Evolutionary conservation across 768 basidiomycete genomes (phyloP).

Genomic region (Agrocybe praecox): DNA sequence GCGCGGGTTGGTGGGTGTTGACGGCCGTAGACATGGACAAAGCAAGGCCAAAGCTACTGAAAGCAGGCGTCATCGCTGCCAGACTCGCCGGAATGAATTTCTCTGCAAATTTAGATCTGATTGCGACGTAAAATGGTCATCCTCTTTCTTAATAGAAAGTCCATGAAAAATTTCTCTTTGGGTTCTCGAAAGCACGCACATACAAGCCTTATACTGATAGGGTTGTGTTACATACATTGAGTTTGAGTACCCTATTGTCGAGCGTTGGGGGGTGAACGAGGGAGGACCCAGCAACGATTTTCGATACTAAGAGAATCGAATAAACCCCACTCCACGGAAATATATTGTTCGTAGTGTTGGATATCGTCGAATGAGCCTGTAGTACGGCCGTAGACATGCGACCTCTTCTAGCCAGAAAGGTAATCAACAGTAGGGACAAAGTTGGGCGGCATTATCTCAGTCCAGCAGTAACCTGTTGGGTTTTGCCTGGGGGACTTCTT

Average conservation of each 20-base stretch:
- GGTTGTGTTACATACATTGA: neutral
- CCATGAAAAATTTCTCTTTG: constrained; percentile 8
- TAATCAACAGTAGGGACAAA: neutral
- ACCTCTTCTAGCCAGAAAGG: constrained; percentile 5
- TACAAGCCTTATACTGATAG: constrained; percentile 4
- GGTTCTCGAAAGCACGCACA: constrained; percentile 12
- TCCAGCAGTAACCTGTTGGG: too few relatives aligned
- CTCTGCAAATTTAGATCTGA: constrained; percentile 21
- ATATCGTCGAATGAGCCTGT: neutral
- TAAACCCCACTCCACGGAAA: too few relatives aligned
- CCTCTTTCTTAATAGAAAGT: constrained; percentile 23
- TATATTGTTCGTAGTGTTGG: neutral
- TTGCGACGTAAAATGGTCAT: constrained; percentile 21
- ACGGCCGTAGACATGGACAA: constrained; percentile 21
- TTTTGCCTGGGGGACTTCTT: too few relatives aligned
- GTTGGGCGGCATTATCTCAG: neutral
- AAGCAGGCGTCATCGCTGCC: constrained; percentile 18
- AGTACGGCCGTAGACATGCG: neutral
- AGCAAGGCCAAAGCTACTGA: constrained; percentile 13
- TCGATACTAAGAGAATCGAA: too few relatives aligned
- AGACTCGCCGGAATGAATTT: constrained; percentile 17
- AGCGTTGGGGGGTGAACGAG: neutral
- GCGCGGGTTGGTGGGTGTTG: constrained; percentile 22
- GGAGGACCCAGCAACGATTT: too few relatives aligned
- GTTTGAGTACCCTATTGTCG: neutral